These are phyloP conservation scores for Bipolaris cookei DNA, from an alignment of 2,329 filamentous ascomycete species.

Conservation along the genomic window DNA sequence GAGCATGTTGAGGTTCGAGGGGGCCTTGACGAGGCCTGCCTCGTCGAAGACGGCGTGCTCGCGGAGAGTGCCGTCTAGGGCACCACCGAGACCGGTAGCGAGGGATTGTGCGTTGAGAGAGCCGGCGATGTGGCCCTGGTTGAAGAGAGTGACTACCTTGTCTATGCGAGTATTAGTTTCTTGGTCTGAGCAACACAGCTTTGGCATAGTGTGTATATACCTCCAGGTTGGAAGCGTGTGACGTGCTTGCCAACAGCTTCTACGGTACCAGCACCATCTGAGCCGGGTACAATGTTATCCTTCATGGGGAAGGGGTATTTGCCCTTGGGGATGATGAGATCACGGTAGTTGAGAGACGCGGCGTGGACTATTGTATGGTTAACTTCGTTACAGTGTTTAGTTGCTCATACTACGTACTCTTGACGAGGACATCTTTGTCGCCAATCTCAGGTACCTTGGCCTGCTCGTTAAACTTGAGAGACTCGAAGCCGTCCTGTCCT, in stretches of 20 bases:
- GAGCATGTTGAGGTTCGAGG: constrained; percentile 59
- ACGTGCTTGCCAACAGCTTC: constrained; percentile 63
- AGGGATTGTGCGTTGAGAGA: constrained; percentile 50
- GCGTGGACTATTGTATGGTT: constrained; percentile 50
- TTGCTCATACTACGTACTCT: constrained; percentile 50
- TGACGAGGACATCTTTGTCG: constrained; percentile 75
- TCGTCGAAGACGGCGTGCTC: constrained; percentile 72
- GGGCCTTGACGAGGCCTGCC: constrained; percentile 68
- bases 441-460: constrained; percentile 65
- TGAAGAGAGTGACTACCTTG: constrained; percentile 68
- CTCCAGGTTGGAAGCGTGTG: constrained; percentile 61
- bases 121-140: constrained; percentile 62
- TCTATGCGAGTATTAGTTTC: constrained; percentile 45
- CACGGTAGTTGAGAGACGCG: constrained; percentile 58
- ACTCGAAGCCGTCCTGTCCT: constrained; percentile 64
- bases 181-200: not conserved
- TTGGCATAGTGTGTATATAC: constrained; percentile 13
- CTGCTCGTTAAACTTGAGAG: constrained; percentile 62
- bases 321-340: constrained; percentile 57
- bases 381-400: not conserved
- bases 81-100: constrained; percentile 69
- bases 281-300: constrained; percentile 54
- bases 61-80: constrained; percentile 70
- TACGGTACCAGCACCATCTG: constrained; percentile 61
- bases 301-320: constrained; percentile 54